Evolutionary conservation across 2,329 filamentous ascomycete genomes (phyloP), one percentile per base, ranked within the genome.

Genomic region (Pseudogymnoascus sp.): DNA sequence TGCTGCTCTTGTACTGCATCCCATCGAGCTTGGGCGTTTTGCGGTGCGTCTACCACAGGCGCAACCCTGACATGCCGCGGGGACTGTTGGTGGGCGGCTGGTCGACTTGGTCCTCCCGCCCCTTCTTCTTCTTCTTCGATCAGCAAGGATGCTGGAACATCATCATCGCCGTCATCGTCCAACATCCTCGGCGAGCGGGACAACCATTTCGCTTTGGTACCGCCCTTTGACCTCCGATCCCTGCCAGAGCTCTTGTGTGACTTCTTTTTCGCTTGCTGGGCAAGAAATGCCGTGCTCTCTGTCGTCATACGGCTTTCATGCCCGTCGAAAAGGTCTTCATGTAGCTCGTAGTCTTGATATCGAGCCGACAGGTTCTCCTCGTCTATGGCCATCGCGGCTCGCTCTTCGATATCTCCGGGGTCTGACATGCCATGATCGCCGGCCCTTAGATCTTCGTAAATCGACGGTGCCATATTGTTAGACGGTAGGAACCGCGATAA

Each of bases 71-170:
- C 39, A 33, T 63, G 67, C 23, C 60, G 58, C 10, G 60, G 9
- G 15, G 62, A 63, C 28, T 57, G 41, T 37, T 62, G 60, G 41
- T 61, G 63, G 3, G 52, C 37, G 35, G 60, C 65, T 62, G 59
- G 58, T 3, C 21, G 62, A 65, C 63, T 61, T 62, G 65, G 59
- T 61, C 60, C 19, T 39, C 61, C 30, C 48, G 58, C 33, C 23
- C 61, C 68, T 59, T 61, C 57, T 57, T 61, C 65, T n/a, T 74
- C 72, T 15, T 59, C 61, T 67, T 87, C 84, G 18, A 87, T 79
- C 15, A 87, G 70, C 15, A 87, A 73, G 2, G 84, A 87, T 15
- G 79, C 80, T 0, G 84, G 84, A 0, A 86, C 83, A 66, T 86
- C 83, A 59, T 85, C 70, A 57, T 72, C 70, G 2, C 62, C 64